A percentile compares a stretch with the other conserved stretches of the same genome.
phyloP scores from a whole-genome alignment of 2,329 filamentous ascomycete species.

The Cryphonectria naterciae region DNA sequence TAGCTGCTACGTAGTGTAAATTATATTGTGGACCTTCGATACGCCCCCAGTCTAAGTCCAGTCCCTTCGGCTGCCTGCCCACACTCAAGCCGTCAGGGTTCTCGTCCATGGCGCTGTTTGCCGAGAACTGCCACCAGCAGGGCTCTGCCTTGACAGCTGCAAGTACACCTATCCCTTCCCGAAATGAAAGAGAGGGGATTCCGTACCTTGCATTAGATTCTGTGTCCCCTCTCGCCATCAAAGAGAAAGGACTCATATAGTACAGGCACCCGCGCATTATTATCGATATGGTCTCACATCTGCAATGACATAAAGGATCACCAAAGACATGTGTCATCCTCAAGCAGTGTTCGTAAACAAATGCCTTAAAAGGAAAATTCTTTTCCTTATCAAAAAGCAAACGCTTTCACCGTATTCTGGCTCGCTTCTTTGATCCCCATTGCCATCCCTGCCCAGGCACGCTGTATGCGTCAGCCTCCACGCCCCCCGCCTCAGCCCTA shows the following conservation, averaged over 20 bases:
- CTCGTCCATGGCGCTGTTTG: background rate
- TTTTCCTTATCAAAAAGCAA: background rate
- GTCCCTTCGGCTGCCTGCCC: background rate
- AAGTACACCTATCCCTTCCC: slow-evolving; percentile 20
- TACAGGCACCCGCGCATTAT: background rate
- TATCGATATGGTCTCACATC: background rate
- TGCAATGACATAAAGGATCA: background rate
- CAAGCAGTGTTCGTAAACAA: background rate
- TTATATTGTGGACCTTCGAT: background rate
- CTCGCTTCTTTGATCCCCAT: background rate
- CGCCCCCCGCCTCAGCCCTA: slow-evolving; percentile 18
- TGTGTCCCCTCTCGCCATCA: slow-evolving; percentile 15
- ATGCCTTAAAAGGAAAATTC: background rate
- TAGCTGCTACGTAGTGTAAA: background rate
- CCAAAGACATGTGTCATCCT: background rate
- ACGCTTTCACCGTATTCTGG: background rate
- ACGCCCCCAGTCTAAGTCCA: background rate
- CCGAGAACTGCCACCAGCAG: slow-evolving; percentile 9
- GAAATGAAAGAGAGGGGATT: slow-evolving; percentile 18
- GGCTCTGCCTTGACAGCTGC: slow-evolving; percentile 22
- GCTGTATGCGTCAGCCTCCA: slow-evolving; percentile 8
- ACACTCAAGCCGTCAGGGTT: background rate
- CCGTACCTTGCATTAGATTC: slow-evolving; percentile 28
- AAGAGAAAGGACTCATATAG: background rate
- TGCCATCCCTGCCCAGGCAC: slow-evolving; percentile 4